phyloP scores from a whole-genome alignment of 176 grass and related monocot species.

The Calamus simplicifolius region DNA sequence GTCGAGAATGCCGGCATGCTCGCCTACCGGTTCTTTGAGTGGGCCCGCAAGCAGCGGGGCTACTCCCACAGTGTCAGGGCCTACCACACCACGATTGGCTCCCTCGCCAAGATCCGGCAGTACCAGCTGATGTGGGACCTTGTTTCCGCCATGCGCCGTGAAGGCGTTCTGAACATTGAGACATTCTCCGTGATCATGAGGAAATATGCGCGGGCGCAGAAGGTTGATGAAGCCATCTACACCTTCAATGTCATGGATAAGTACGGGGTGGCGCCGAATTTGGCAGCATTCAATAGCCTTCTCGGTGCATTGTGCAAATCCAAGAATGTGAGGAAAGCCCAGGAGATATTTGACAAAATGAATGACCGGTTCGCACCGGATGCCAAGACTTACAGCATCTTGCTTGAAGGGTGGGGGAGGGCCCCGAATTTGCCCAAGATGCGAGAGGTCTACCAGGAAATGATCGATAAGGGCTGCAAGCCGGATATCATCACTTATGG shows the following conservation, averaged over 20 bases:
- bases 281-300: constrained; percentile 64
- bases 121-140: constrained; percentile 96
- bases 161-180: constrained; percentile 55
- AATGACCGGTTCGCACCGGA: constrained; percentile 41
- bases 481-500: constrained; percentile 91
- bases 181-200: constrained; percentile 93
- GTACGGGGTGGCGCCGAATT: constrained; percentile 46
- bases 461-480: constrained; percentile 54
- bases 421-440: constrained; percentile 87
- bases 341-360: constrained; percentile 87
- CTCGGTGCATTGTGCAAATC: constrained; percentile 70
- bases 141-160: constrained; percentile 52
- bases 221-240: constrained; percentile 76
- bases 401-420: constrained; percentile 95
- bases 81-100: constrained; percentile 61
- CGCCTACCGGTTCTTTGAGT: constrained; percentile 78
- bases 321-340: constrained; percentile 83
- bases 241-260: constrained; percentile 91
- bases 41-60: constrained; percentile 55
- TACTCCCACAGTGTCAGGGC: constrained; percentile 57
- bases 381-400: constrained; percentile 88
- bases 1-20: constrained; percentile 94
- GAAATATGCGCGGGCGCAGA: constrained; percentile 70
- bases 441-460: constrained; percentile 63
- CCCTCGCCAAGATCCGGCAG: constrained; percentile 86